Evolutionary conservation across 768 basidiomycete species (phyloP).

Genomic region (Bullera alba): DNA sequence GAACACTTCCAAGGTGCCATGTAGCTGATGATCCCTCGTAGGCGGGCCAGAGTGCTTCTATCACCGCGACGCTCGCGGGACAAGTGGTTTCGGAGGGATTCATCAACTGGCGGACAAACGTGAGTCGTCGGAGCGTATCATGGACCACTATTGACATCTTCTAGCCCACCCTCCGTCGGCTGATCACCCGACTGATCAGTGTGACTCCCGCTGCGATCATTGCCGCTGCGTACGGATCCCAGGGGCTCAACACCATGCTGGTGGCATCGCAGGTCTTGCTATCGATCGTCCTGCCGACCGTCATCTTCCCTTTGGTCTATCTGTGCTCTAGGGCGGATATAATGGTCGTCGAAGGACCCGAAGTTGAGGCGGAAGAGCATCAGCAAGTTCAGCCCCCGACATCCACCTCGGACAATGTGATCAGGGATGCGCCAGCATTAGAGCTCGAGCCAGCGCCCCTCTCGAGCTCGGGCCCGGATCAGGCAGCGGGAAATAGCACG

Average conservation of each 20-base stretch:
- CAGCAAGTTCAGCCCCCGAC: background rate
- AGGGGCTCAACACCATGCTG: slow-evolving; percentile 70
- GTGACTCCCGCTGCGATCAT: slow-evolving; percentile 76
- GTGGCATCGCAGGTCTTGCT: slow-evolving; percentile 79
- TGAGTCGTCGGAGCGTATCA: slow-evolving; percentile 10
- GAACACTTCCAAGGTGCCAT: background rate
- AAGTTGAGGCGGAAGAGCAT: slow-evolving; percentile 8
- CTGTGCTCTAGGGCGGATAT: slow-evolving; percentile 61
- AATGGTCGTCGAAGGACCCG: slow-evolving; percentile 54
- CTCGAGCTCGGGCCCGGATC: background rate
- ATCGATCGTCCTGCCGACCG: slow-evolving; percentile 74
- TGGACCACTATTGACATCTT: slow-evolving; percentile 2
- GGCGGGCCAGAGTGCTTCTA: slow-evolving; percentile 80
- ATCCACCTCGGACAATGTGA: background rate
- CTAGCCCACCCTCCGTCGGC: slow-evolving; percentile 56
- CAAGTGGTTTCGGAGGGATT: slow-evolving; percentile 89
- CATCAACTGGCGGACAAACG: slow-evolving; percentile 72
- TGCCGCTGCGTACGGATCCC: slow-evolving; percentile 62
- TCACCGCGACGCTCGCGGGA: slow-evolving; percentile 82
- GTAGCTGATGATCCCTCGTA: slow-evolving; percentile 5
- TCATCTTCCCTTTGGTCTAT: slow-evolving; percentile 71
- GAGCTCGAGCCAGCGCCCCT: background rate
- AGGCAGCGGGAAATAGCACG: background rate
- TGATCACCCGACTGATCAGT: slow-evolving; percentile 71
- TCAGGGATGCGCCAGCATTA: too few species aligned